Percentiles rank a stretch among this genome's conserved stretches.
Conservation (phyloP, 805 yeast genomes). For the Wickerhamomyces chaumierensis region DNA sequence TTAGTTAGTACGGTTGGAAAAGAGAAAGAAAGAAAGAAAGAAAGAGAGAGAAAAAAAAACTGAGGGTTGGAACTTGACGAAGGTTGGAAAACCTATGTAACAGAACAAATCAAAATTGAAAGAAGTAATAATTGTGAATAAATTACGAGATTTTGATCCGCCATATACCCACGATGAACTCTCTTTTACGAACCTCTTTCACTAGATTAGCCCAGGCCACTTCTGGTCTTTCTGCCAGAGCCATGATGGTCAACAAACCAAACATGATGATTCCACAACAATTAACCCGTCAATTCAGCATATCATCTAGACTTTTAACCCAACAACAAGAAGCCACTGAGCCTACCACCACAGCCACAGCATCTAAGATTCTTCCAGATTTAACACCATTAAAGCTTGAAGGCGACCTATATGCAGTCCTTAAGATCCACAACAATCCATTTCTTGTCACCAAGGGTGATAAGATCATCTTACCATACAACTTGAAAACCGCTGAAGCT, state of each 20-base stretch:
- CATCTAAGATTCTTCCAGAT: conserved; percentile 20
- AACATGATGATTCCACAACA: background rate
- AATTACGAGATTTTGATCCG: too few species aligned
- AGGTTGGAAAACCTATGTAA: too few species aligned
- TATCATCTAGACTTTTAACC: conserved; percentile 3
- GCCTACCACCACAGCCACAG: background rate
- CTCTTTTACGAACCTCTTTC: conserved; percentile 1
- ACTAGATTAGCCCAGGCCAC: background rate
- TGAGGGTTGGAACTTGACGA: too few species aligned
- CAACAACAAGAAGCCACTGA: background rate
- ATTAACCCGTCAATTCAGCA: conserved; percentile 5
- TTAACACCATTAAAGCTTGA: conserved; percentile 56
- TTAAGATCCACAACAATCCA: conserved; percentile 73
- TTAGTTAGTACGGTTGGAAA: too few species aligned
- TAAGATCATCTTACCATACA: conserved; percentile 65
- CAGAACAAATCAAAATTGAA: too few species aligned
- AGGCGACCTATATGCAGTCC: conserved; percentile 66
- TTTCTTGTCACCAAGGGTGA: conserved; percentile 91
- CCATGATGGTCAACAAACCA: background rate
- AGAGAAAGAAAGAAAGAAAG: too few species aligned
- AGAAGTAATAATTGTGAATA: too few species aligned
- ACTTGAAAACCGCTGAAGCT: conserved; percentile 61
- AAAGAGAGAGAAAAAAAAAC: too few species aligned
- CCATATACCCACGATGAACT: conserved; percentile 3
- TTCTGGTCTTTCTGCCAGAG: background rate